Percentiles rank a stretch among this genome's conserved stretches.
phyloP scores from a whole-genome alignment of 179 eudicot genomes.

The Amaranthus tricolor region DNA sequence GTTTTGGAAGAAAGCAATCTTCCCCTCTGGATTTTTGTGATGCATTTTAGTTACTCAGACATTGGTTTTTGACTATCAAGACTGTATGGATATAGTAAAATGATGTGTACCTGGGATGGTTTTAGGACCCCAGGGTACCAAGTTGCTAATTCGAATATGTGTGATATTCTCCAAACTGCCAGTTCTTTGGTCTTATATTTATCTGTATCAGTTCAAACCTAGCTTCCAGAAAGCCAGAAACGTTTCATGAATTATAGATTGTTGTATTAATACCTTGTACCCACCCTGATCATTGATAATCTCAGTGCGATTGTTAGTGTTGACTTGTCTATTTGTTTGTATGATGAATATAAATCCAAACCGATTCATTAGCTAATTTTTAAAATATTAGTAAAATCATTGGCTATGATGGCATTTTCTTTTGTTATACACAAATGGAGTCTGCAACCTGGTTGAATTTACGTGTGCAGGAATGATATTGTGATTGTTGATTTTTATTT shows the following conservation, averaged over 20 bases:
- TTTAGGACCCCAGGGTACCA: neutral
- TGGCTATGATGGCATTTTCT: neutral
- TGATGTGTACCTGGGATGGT: neutral
- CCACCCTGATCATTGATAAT: neutral
- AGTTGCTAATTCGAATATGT: neutral
- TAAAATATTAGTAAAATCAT: neutral
- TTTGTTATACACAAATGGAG: conserved; percentile 15
- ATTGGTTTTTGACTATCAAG: neutral
- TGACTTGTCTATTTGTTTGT: neutral
- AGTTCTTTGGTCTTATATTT: neutral
- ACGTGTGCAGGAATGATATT: conserved; percentile 28
- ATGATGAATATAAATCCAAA: neutral
- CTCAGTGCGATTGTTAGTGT: neutral
- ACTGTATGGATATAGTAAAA: neutral
- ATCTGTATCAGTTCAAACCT: neutral
- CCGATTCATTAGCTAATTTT: neutral
- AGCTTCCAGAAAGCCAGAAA: no score
- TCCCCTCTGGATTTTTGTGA: neutral
- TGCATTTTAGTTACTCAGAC: neutral
- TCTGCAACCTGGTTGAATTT: conserved; percentile 22
- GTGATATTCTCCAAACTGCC: neutral
- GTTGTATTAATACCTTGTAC: neutral
- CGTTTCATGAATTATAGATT: neutral
- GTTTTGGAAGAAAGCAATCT: neutral
- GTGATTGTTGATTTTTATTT: conserved; percentile 22